phyloP scores from a whole-genome alignment of 2,329 filamentous ascomycete species.

The Colletotrichum sp. region DNA sequence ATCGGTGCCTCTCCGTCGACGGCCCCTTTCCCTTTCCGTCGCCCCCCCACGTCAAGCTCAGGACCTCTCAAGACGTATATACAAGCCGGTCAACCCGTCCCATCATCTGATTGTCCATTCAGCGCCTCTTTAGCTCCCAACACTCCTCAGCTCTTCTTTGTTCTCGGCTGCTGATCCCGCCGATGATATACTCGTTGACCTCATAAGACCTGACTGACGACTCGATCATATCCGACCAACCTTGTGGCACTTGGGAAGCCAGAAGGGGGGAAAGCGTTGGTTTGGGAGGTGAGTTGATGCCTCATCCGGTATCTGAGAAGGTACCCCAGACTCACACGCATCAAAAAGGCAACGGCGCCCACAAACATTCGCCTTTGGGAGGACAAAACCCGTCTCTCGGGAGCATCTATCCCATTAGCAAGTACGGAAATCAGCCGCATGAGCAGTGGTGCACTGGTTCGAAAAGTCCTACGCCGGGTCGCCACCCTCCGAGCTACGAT shows the following conservation, averaged over 20 bases:
- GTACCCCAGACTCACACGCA: not conserved
- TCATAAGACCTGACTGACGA: not conserved
- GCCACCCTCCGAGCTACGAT: not conserved
- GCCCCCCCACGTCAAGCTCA: not conserved
- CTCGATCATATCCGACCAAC: not conserved
- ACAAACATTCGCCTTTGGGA: not conserved
- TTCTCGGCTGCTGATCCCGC: slow-evolving; percentile 1
- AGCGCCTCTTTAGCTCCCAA: not conserved
- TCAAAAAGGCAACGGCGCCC: not conserved
- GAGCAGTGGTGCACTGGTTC: not conserved
- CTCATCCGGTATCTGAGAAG: not conserved
- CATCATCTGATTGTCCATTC: not conserved
- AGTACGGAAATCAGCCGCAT: not conserved
- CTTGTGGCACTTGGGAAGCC: not conserved
- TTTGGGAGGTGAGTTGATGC: not conserved
- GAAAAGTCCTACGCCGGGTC: not conserved
- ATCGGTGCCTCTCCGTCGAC: not conserved
- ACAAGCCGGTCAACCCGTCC: not conserved
- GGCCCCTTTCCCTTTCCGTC: slow-evolving; percentile 15
- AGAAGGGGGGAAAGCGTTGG: not conserved
- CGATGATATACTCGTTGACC: slow-evolving; percentile 14
- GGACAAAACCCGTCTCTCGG: not conserved
- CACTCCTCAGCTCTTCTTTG: not conserved
- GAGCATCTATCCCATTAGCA: not conserved
- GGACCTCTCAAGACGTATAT: not conserved